Evolutionary conservation across 129 eudicot species (phyloP).

Genomic region (Tagetes erecta): DNA sequence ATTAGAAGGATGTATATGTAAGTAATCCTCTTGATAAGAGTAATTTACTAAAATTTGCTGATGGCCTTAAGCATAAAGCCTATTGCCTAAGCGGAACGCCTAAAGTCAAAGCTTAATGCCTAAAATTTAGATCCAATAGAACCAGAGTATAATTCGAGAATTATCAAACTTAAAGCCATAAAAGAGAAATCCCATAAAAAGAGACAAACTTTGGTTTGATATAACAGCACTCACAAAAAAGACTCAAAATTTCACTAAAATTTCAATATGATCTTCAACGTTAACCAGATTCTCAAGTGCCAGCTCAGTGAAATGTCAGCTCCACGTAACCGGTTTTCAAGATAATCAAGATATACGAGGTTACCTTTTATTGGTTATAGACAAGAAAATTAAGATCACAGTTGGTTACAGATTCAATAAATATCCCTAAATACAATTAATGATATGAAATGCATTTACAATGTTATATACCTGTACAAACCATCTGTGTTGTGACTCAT

Average conservation of each 20-base stretch:
- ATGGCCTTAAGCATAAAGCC: no score
- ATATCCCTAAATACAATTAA: neutral
- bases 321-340: neutral
- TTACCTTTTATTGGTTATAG: conserved; percentile 6
- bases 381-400: neutral
- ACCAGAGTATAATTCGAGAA: no score
- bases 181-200: no score
- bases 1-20: neutral
- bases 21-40: no score
- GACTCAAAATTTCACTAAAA: neutral
- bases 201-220: neutral
- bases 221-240: neutral
- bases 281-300: neutral
- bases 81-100: no score
- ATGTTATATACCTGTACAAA: conserved; percentile 63
- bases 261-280: neutral
- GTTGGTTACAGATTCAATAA: neutral
- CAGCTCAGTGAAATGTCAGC: neutral
- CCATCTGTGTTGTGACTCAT: conserved; percentile 96
- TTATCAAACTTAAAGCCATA: no score
- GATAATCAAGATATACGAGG: neutral
- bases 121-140: no score
- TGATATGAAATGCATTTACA: neutral
- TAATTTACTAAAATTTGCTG: no score
- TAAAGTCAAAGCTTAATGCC: no score